Base-by-base conservation (phyloP, 2,329 filamentous ascomycete species). In the Fusarium annulatum region DNA sequence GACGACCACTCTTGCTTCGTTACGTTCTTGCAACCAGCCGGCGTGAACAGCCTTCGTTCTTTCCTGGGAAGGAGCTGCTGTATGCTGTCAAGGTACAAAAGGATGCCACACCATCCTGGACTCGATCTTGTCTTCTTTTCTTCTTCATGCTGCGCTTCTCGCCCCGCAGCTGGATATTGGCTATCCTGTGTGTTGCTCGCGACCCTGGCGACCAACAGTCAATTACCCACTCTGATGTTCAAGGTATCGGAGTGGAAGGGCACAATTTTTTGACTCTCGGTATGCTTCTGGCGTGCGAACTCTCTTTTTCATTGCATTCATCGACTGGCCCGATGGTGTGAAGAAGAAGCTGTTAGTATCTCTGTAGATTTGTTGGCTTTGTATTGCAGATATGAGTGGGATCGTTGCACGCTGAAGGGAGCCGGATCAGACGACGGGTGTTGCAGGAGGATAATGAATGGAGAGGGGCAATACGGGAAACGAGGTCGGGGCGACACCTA, bases 291-390 rank as follows among this genome's bases (percentile, higher is more conserved):
- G 14, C 18, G 21, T 57, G 45, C 19, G 10, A 43, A 7, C 30
- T 28, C 28, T 58, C 42, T 48, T 64, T 64, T 61, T 61, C 55
- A 52, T 64, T 61, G 26, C 45, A 60, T 61, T 49, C 38, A 60
- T 51, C 55, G 55, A 30, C 55, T 61, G 11, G 55, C 14, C 61
- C 12, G 61, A 41, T 64, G 30, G 23, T 52, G 38, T 34, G 45
- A 64, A 64, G 61, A 64, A 61, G 61, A 49, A 51, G 53, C n/a
- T 34, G 3, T 6, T 18, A 11, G 16, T 34, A 43, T 52, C 12
- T 52, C 19, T 30, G 15, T 30, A 39, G 34, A 18, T 34, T 51
- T 51, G 48, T 19, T 11, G 8, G 30, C 16, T 19, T 0, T 15
- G 18, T 23, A 2, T 34, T 36, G n/a, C 11, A 19, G 12, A 36